phyloP scores from a whole-genome alignment of 2,329 filamentous ascomycete species.

The Rutstroemia sydowiana region DNA sequence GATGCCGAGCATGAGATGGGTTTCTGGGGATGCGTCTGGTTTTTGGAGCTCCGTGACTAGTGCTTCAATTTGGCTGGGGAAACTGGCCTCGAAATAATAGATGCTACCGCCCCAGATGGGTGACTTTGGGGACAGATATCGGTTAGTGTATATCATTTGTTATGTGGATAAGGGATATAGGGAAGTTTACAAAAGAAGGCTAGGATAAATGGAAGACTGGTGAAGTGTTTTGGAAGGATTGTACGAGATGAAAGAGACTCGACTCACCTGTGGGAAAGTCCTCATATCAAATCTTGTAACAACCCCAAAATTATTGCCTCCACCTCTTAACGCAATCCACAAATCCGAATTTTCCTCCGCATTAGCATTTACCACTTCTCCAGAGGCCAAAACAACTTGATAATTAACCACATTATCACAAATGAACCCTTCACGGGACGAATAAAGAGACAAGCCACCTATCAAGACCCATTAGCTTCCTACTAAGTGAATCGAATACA shows the following conservation, averaged over 20 bases:
- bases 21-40: neutral
- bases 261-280: slow-evolving; percentile 26
- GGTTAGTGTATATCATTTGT: no score
- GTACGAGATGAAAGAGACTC: neutral
- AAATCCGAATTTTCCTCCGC: slow-evolving; percentile 37
- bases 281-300: slow-evolving; percentile 25
- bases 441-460: no score
- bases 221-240: no score
- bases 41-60: neutral
- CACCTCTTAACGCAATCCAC: slow-evolving; percentile 47
- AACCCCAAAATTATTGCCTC: slow-evolving; percentile 33
- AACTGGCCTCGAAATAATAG: neutral
- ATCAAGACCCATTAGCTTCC: no score
- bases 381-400: slow-evolving; percentile 36
- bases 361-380: slow-evolving; percentile 38
- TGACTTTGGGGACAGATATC: neutral
- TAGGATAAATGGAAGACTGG: no score
- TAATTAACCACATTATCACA: slow-evolving; percentile 18
- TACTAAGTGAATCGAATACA: no score
- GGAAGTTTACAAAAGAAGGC: no score
- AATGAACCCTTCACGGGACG: slow-evolving; percentile 15
- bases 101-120: neutral
- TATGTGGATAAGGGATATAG: no score
- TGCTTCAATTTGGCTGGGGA: neutral
- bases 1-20: neutral